Base-by-base conservation (phyloP, 2,329 filamentous ascomycete species). In the Stagonosporopsis chrysanthemi region DNA sequence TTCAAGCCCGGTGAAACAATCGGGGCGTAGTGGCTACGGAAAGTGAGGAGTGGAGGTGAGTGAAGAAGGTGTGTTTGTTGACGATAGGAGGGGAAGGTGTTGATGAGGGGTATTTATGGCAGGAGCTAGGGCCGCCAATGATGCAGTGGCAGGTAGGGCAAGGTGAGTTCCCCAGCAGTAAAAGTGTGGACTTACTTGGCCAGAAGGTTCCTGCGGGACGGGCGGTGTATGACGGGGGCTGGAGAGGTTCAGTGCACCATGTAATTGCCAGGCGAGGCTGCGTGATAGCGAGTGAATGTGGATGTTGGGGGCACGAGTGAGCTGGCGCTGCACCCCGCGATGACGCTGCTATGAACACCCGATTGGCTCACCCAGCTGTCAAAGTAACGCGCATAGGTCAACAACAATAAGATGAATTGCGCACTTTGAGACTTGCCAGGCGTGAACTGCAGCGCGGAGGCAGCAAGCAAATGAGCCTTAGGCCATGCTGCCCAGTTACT, bases 271-370 rank as follows among this genome's bases (percentile, higher is more conserved):
- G 42, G 54, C 44, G 52, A 56, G 56, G 40, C 59, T 52, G 49
- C 6, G 31, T 33, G 47, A 52, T 51, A 50, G 58, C 60, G 44
- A 63, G 62, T 56, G 56, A 48, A 52, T 56, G 66, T 56, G 61
- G 61, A 63, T 62, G 67, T 67, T 66, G 69, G 58, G 65, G 61
- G 60, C 64, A 61, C 59, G 59, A 42, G 61, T 66, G 63, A 63
- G 69, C 58, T 69, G 69, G 64, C 64, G 53, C 45, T 52, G 52
- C 52, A 64, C 67, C 67, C 66, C 67, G 63, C 69, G 67, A 71
- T 74, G 71, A 75, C 69, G 68, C 65, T 66, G 49, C 51, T 52
- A 60, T 51, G 50, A 55, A 52, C 53, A 61, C 59, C 63, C 60
- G 56, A 70, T 73, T 72, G 69, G 70, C 31, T 44, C 22, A 11